These are phyloP conservation scores for Aspergillus puulaauensis DNA, from an alignment of 2,329 filamentous ascomycete genomes.

Conservation along the genomic window DNA sequence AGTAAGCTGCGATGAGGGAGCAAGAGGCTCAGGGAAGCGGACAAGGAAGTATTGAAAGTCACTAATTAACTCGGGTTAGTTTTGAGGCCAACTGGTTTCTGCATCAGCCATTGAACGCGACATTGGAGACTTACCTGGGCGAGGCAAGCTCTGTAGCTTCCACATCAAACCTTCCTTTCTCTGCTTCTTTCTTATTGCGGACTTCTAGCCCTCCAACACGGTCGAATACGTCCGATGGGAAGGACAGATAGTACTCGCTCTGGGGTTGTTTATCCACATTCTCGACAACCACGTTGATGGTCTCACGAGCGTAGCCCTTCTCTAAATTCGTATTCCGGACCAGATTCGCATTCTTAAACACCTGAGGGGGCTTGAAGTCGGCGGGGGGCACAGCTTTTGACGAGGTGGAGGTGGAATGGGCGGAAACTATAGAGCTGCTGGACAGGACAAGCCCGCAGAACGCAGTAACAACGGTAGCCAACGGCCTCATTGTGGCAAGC, in stretches of 20 bases:
- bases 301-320: slow-evolving; percentile 87
- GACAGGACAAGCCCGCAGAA: slow-evolving; percentile 36
- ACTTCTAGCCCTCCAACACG: slow-evolving; percentile 85
- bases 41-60: slow-evolving; percentile 81
- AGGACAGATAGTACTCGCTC: slow-evolving; percentile 87
- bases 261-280: slow-evolving; percentile 79
- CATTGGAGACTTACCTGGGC: slow-evolving; percentile 54
- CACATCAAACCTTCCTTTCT: slow-evolving; percentile 65
- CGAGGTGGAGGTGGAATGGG: slow-evolving; percentile 30
- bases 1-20: slow-evolving; percentile 75
- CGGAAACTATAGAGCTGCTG: slow-evolving; percentile 33
- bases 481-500: slow-evolving; percentile 41
- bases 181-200: slow-evolving; percentile 81
- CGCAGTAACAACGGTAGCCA: slow-evolving; percentile 34
- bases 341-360: slow-evolving; percentile 91
- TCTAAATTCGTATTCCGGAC: slow-evolving; percentile 88
- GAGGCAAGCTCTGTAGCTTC: slow-evolving; percentile 65
- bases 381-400: slow-evolving; percentile 36
- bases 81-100: slow-evolving; percentile 7
- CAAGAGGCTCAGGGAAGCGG: slow-evolving; percentile 72
- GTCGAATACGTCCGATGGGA: slow-evolving; percentile 72
- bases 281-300: slow-evolving; percentile 90
- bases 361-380: slow-evolving; percentile 77
- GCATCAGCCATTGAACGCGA: slow-evolving; percentile 42
- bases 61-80: slow-evolving; percentile 45